Base-by-base conservation (phyloP, 2,329 filamentous ascomycete genomes). In the Sporothrix brasiliensis region DNA sequence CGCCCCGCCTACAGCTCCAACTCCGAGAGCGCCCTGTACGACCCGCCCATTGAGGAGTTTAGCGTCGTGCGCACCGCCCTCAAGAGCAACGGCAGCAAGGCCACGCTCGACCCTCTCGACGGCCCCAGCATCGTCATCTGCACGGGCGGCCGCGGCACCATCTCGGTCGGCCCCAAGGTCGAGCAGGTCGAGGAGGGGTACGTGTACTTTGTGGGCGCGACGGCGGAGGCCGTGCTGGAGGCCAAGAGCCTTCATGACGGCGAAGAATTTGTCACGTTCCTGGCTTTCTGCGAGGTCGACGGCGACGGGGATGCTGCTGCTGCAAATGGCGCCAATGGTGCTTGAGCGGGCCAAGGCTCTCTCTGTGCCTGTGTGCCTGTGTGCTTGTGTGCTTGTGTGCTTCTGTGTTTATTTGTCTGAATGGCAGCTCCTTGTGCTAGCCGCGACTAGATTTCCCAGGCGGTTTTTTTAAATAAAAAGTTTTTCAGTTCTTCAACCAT, bases 1-100 rank as follows among this genome's bases (percentile, higher is more conserved):
- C 87, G 88, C n/a, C 81, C 85, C 0, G 93, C 90, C 7, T 97
- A 97, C 82, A 91, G 88, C 73, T 93, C 91, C 6, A 88, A 85
- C 66, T 94, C 92, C 2, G 84, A 88, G 7, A 87, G 88, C 3
- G 83, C 87, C 11, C 86, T 98, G 19, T 99, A 99, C 80, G 92
- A 99, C 77, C 95, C 95, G 0, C 95, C 95, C 0, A 99, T 99
- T 73, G 92, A 97, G 68, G 95, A 99, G 79, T 99, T 99, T 80
- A 91, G 89, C 74, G 94, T 99, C 19, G 88, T 97, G 61, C 90
- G 92, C 76, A 91, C 92, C 0, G 87, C 91, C 13, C 83, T 99
- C 49, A 91, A 90, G 74, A 85, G 84, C 21, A 83, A 84, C 0
- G 91, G 89, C 2, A 88, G 92, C 41, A 97, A 97, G 81, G 93